Evolutionary conservation across 768 basidiomycete genomes (phyloP).

Genomic region (Pulveroboletus sp.): DNA sequence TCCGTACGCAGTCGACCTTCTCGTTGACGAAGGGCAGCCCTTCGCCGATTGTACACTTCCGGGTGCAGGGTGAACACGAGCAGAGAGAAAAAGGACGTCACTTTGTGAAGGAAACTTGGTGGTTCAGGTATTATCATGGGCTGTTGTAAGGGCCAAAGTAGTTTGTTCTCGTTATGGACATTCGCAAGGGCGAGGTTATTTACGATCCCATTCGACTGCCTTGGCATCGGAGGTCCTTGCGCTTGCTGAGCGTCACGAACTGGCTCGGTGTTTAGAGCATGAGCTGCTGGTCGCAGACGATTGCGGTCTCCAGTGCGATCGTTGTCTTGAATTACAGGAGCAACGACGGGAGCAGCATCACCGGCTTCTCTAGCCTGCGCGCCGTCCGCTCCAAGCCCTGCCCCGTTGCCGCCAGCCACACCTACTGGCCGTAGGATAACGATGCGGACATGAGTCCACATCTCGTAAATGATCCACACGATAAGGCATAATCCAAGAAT

Average conservation of each 20-base stretch:
- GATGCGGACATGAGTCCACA: slow-evolving; percentile 63
- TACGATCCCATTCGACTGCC: slow-evolving; percentile 35
- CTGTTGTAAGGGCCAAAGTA: slow-evolving; percentile 36
- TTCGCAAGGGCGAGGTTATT: slow-evolving; percentile 55
- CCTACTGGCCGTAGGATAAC: slow-evolving; percentile 35
- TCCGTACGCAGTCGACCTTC: slow-evolving; percentile 69
- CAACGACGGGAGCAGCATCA: slow-evolving; percentile 24
- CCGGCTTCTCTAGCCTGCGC: slow-evolving; percentile 14
- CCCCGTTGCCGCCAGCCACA: slow-evolving; percentile 29
- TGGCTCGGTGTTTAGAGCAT: slow-evolving; percentile 13
- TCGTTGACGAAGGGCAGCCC: slow-evolving; percentile 51
- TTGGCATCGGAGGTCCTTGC: slow-evolving; percentile 28
- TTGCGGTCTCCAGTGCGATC: slow-evolving; percentile 14
- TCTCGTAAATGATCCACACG: slow-evolving; percentile 70
- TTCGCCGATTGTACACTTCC: slow-evolving; percentile 67
- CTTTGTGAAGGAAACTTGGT: slow-evolving; percentile 48
- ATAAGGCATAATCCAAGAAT: slow-evolving; percentile 61
- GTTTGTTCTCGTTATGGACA: slow-evolving; percentile 50
- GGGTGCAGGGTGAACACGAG: slow-evolving; percentile 63
- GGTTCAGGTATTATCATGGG: slow-evolving; percentile 25
- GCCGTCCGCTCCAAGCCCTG: slow-evolving; percentile 18
- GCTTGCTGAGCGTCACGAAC: slow-evolving; percentile 16
- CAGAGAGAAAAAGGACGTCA: slow-evolving; percentile 49
- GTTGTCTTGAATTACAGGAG: slow-evolving; percentile 15
- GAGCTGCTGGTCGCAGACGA: slow-evolving; percentile 13